These are phyloP conservation scores for Diaporthe sp. DNA, from an alignment of 2,329 filamentous ascomycete genomes.

Conservation along the genomic window DNA sequence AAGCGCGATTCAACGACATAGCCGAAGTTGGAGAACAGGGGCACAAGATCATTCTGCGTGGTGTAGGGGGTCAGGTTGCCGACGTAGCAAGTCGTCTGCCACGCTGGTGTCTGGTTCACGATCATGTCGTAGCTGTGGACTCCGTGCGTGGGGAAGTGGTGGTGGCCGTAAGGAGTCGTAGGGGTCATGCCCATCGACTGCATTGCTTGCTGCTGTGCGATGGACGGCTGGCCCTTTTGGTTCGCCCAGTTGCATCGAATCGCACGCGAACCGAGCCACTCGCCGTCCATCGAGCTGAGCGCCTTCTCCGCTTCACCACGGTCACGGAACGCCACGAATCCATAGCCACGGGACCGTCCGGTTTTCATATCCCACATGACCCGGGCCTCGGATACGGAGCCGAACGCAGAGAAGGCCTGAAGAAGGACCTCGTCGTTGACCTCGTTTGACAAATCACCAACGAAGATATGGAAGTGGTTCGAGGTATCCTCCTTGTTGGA, in stretches of 20 bases:
- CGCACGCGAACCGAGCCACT: constrained; percentile 97
- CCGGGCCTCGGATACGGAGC: constrained; percentile 94
- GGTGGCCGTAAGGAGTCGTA: constrained; percentile 94
- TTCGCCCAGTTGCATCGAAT: constrained; percentile 99
- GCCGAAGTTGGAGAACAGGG: constrained; percentile 98
- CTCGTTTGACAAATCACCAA: constrained; percentile 97
- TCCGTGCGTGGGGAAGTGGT: constrained; percentile 97
- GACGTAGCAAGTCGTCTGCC: constrained; percentile 99
- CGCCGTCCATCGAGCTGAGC: constrained; percentile 96
- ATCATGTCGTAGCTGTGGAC: constrained; percentile 99
- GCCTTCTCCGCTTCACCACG: constrained; percentile 95
- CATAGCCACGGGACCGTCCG: constrained; percentile 95
- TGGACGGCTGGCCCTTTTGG: constrained; percentile 99
- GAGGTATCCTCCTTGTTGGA: constrained; percentile 97
- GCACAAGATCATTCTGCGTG: constrained; percentile 95
- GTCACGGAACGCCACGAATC: constrained; percentile 97
- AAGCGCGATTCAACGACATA: constrained; percentile 98
- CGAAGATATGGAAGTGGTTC: constrained; percentile 98
- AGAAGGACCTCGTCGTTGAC: constrained; percentile 96
- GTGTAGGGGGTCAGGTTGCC: constrained; percentile 98
- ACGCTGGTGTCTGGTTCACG: constrained; percentile 91
- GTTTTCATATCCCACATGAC: constrained; percentile 99
- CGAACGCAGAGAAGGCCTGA: constrained; percentile 96
- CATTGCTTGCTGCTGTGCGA: constrained; percentile 98
- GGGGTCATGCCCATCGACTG: constrained; percentile 98